Evolutionary conservation across 2,329 filamentous ascomycete species (phyloP).

Genomic region (Paramyrothecium roridum): DNA sequence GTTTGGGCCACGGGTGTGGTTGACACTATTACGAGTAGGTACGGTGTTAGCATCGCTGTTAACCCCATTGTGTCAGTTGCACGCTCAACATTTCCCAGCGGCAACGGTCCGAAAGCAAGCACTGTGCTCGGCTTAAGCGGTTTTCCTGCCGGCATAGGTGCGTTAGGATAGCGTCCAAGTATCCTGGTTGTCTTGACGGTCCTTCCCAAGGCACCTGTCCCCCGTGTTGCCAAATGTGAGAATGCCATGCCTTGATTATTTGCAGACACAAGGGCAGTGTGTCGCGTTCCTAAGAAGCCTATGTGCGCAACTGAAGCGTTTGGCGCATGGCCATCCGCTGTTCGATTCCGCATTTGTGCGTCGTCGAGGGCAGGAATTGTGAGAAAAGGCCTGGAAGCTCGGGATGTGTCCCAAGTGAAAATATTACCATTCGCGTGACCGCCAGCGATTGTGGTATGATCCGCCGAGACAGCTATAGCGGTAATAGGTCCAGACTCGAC

Average conservation of each 20-base stretch:
- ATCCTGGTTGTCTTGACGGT: slow-evolving; percentile 88
- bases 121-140: slow-evolving; percentile 89
- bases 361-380: slow-evolving; percentile 75
- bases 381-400: slow-evolving; percentile 82
- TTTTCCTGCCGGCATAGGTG: slow-evolving; percentile 58
- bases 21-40: slow-evolving; percentile 92
- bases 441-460: slow-evolving; percentile 86
- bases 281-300: slow-evolving; percentile 90
- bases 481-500: slow-evolving; percentile 88
- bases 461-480: slow-evolving; percentile 84
- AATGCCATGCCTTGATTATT: slow-evolving; percentile 97
- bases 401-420: slow-evolving; percentile 92
- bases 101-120: slow-evolving; percentile 83
- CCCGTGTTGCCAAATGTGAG: slow-evolving; percentile 89
- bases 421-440: slow-evolving; percentile 89
- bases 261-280: slow-evolving; percentile 91
- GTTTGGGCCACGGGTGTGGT: slow-evolving; percentile 95
- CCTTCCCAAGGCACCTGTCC: slow-evolving; percentile 80
- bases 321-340: slow-evolving; percentile 77
- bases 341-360: slow-evolving; percentile 61
- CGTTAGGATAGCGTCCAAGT: slow-evolving; percentile 82
- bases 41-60: slow-evolving; percentile 93
- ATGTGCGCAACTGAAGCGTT: slow-evolving; percentile 80
- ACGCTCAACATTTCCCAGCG: slow-evolving; percentile 90
- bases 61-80: slow-evolving; percentile 83